Evolutionary conservation across 257 asterid species (phyloP), one percentile per base, ranked within the genome.

Genomic region (Jacaranda mimosifolia): DNA sequence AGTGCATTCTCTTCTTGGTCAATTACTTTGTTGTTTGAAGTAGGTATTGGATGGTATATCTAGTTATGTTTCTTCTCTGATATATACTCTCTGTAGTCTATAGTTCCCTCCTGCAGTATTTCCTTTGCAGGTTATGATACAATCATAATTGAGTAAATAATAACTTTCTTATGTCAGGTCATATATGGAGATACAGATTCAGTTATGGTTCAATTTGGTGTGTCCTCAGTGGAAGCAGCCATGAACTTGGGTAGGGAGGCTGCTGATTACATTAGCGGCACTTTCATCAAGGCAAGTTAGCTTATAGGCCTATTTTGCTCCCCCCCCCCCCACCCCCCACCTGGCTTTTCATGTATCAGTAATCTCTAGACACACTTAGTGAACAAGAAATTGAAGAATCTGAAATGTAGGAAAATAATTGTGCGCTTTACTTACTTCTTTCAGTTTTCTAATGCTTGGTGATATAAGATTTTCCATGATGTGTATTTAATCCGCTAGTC

Each of bases 131-230:
- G 18, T 72, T 36, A 83, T 80, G 69, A 39, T 68, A 19, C 26
- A 40, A 49, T 45, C 62, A 10, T 52, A 63, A 73, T 60, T 77
- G 43, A 66, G 35, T 49, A 79, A 40, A 67, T 76, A 64, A 43
- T 59, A 19, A 58, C 46, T 77, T 65, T 48, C 21, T 73, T 55
- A 53, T 84, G 80, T 71, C 86, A 93, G 99, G 89, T 96, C 84
- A 93, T 96, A 85, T 96, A 96, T 86, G 99, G 99, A 77, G 99
- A 96, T 86, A 96, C 99, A 53, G 99, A 96, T 85, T 96, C 99
- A 52, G 97, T 96, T 64, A 96, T 96, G 99, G 99, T 96, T 91
- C 97, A 93, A 75, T 96, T 96, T 86, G 96, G 99, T 74, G 97
- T 93, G 79, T 70, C 97, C 76, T 77, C 94, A 6, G 97, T 96